Percentiles rank a stretch among this genome's conserved stretches.
phyloP scores from a whole-genome alignment of 1,284 basidiomycete species.

The Crucibulum parvulum region DNA sequence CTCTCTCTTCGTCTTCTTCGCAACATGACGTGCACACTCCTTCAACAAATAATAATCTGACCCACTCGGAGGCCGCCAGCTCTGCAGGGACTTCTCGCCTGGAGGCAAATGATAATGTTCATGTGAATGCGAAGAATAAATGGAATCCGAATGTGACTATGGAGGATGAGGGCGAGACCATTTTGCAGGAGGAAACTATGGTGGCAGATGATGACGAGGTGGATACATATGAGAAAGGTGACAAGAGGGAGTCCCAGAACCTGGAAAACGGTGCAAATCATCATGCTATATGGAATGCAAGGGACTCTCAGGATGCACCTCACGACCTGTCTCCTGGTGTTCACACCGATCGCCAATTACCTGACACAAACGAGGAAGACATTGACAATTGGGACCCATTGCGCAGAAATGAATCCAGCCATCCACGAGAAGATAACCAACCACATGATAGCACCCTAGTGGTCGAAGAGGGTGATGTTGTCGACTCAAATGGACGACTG shows the following conservation, averaged over 20 bases:
- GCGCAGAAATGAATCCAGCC: background rate
- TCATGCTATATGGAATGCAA: slow-evolving; percentile 1
- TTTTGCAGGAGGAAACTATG: slow-evolving; percentile 19
- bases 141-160: slow-evolving; percentile 6
- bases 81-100: background rate
- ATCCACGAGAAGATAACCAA: background rate
- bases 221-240: slow-evolving; percentile 3
- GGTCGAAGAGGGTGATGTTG: slow-evolving; percentile 23
- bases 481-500: slow-evolving; percentile 27
- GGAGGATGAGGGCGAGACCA: slow-evolving; percentile 13
- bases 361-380: slow-evolving; percentile 23
- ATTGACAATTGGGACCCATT: slow-evolving; percentile 2
- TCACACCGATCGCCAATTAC: background rate
- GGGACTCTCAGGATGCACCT: background rate
- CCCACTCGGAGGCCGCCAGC: too few relatives aligned
- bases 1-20: background rate
- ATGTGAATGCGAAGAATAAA: background rate
- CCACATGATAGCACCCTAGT: slow-evolving; percentile 15
- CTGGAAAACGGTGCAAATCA: background rate
- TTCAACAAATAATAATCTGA: background rate
- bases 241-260: slow-evolving; percentile 5
- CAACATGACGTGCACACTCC: background rate
- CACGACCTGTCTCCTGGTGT: background rate
- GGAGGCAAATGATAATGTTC: background rate
- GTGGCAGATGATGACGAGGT: slow-evolving; percentile 15